These are phyloP conservation scores for Pulveroboletus ravenelii DNA, from an alignment of 768 basidiomycete species.

Conservation along the genomic window DNA sequence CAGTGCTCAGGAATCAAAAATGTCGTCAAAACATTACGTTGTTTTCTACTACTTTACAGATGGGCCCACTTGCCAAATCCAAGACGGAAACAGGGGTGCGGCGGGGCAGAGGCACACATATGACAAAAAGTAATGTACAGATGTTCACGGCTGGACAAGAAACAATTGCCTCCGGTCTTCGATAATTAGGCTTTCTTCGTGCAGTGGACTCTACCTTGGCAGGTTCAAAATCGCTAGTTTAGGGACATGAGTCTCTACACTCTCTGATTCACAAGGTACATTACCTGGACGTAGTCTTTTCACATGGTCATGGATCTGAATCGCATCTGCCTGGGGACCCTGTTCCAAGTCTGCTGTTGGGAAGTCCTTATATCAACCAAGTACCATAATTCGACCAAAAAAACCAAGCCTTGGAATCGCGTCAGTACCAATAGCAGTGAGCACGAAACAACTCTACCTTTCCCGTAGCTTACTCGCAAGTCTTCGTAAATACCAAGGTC, in stretches of 20 bases:
- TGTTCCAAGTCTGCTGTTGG: not conserved
- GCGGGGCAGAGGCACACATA: too few species aligned
- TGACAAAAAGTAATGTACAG: not conserved
- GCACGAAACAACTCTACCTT: constrained; percentile 1
- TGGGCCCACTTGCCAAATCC: too few species aligned
- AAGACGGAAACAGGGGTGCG: too few species aligned
- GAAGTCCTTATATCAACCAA: not conserved
- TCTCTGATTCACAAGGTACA: not conserved
- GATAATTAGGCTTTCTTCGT: not conserved
- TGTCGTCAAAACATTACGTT: too few species aligned
- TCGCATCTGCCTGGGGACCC: not conserved
- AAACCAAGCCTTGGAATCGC: constrained; percentile 3
- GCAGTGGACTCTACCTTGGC: not conserved
- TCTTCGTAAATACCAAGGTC: constrained; percentile 19
- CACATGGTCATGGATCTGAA: constrained; percentile 19
- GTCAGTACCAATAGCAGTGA: not conserved
- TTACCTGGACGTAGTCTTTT: not conserved
- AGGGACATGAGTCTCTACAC: not conserved
- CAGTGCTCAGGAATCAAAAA: too few species aligned
- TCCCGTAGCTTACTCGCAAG: constrained; percentile 11
- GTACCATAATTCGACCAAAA: constrained; percentile 18
- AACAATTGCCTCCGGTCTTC: not conserved
- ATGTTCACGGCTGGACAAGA: not conserved
- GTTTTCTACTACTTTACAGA: too few species aligned
- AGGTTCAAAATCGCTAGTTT: not conserved